Evolutionary conservation across 495 filamentous ascomycete genomes (phyloP), one percentile per base, ranked within the genome.

Genomic region (Penicillium dipodomyicola): DNA sequence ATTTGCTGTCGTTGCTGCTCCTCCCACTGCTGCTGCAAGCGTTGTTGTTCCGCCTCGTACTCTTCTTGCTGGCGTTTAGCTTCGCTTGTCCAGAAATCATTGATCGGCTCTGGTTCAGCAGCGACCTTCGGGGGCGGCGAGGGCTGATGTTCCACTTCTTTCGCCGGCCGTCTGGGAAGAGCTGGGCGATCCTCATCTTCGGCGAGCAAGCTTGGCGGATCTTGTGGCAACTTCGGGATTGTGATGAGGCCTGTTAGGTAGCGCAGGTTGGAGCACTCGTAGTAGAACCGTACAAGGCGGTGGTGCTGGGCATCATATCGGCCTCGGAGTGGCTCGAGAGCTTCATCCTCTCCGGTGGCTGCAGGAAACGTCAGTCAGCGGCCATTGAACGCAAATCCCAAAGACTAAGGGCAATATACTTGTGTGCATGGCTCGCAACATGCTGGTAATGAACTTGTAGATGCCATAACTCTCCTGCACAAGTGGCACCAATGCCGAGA

Each of bases 391-490:
- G 22, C 25, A 23, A 1, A 27, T 29, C 42, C 29, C 32, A 49
- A 35, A 2, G 47, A 29, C 9, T 15, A n/a, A 22, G 17, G 29
- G 8, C 73, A 37, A 42, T 84, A 48, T 80, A 92, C 89, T 92
- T 14, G 91, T 95, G 69, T 98, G 94, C 95, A 98, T 97, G 12
- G 94, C 94, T 53, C 91, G 79, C 42, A 96, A 69, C 91, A 96
- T 96, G 83, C 90, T 95, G 2, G 91, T 96, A 59, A 92, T 88
- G 65, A 96, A 96, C 68, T 93, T 94, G 76, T 96, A 96, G 59
- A 98, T 98, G 29, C 94, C 94, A 72, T 98, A 97, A 71, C 92
- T 97, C 77, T 98, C 94, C 65, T 95, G 90, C 35, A 98, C 94
- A 43, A 98, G 77, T 27, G 92, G 90, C 44, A 97, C 92, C 51